A percentile compares a stretch with the other conserved stretches of the same genome.
phyloP scores from a whole-genome alignment of 108 stramenopile genomes.

The Skeletonema potamos region DNA sequence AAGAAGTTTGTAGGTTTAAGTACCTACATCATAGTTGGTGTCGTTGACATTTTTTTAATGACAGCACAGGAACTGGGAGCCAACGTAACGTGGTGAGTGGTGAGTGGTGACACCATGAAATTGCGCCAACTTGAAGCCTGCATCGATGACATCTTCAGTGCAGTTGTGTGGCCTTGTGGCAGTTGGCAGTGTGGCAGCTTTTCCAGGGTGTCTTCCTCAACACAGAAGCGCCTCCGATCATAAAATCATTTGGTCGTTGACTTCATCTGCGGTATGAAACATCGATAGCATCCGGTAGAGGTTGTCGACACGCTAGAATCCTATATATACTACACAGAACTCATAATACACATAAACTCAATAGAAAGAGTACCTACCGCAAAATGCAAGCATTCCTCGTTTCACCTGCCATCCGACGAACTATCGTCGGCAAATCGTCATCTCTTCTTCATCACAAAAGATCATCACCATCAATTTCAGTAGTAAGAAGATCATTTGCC shows the following conservation, averaged over 20 bases:
- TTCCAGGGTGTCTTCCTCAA: background rate
- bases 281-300: background rate
- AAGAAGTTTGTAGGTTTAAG: too few relatives aligned
- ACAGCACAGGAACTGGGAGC: background rate
- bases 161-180: background rate
- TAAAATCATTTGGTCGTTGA: background rate
- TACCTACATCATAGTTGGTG: too few relatives aligned
- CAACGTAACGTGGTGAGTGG: background rate
- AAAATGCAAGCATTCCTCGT: background rate
- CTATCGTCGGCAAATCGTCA: background rate
- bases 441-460: background rate
- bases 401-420: background rate
- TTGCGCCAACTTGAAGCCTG: background rate
- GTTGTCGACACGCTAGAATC: background rate
- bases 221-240: background rate
- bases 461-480: background rate
- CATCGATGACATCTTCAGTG: background rate
- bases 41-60: too few relatives aligned
- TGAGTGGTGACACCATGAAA: background rate
- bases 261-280: background rate
- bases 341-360: background rate
- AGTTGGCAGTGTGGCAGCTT: too few relatives aligned
- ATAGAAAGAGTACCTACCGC: background rate
- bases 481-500: background rate
- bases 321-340: background rate